phyloP scores from a whole-genome alignment of 768 basidiomycete species.

The Naematelia encephala region DNA sequence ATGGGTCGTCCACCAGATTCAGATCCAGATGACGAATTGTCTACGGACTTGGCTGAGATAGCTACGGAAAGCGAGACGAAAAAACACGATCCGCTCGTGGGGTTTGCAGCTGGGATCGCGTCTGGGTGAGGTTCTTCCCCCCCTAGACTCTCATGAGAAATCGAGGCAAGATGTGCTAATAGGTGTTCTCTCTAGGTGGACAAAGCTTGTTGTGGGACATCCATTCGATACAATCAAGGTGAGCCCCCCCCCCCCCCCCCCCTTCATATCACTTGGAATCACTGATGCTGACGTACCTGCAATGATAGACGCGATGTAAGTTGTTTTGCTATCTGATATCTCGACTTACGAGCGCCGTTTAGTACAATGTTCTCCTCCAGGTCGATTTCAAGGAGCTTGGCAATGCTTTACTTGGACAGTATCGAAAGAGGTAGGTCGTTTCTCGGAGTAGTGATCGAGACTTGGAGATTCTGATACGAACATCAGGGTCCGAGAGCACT shows the following conservation, averaged over 20 bases:
- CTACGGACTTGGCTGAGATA: background rate
- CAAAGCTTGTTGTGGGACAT: conserved; percentile 41
- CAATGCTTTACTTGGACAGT: conserved; percentile 35
- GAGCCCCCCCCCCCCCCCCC: conserved; percentile 3
- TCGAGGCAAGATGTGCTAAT: too few relatives aligned
- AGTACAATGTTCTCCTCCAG: conserved; percentile 43
- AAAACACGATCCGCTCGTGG: conserved; percentile 34
- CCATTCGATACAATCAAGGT: conserved; percentile 47
- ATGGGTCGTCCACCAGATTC: background rate
- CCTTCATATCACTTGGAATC: too few relatives aligned
- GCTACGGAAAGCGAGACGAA: conserved; percentile 1
- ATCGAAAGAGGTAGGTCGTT: conserved; percentile 35
- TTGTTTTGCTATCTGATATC: too few relatives aligned
- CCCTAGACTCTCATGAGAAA: too few relatives aligned
- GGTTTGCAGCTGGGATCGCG: conserved; percentile 46
- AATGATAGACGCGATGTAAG: conserved; percentile 40
- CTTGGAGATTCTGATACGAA: background rate
- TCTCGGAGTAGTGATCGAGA: too few relatives aligned
- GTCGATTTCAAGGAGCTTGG: conserved; percentile 34
- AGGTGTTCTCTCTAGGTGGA: too few relatives aligned
- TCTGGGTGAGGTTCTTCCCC: conserved; percentile 47
- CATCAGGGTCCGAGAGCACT: conserved; percentile 38
- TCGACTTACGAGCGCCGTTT: too few relatives aligned
- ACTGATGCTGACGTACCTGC: too few relatives aligned
- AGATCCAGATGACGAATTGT: background rate